Evolutionary conservation across 169 alveolate genomes (phyloP).

Genomic region (Plasmodium adleri): DNA sequence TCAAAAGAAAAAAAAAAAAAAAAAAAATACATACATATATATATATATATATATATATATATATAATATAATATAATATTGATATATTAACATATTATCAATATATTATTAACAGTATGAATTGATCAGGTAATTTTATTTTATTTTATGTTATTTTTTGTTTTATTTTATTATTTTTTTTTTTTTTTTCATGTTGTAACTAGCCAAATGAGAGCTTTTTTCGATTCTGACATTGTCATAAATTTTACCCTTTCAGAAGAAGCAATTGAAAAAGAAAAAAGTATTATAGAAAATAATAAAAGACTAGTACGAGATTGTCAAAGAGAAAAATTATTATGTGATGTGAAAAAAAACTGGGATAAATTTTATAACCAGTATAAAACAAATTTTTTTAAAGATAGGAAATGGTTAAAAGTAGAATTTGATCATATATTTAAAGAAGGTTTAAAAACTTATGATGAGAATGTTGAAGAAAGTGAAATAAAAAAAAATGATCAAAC

Average conservation of each 20-base stretch:
- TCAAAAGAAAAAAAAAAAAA: too few species aligned
- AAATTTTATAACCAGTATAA: slow-evolving; percentile 92
- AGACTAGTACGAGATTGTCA: slow-evolving; percentile 47
- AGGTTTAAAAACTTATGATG: slow-evolving; percentile 39
- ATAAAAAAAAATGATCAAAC: slow-evolving; percentile 4
- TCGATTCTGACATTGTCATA: slow-evolving; percentile 74
- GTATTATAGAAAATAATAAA: slow-evolving; percentile 52
- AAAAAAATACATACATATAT: too few species aligned
- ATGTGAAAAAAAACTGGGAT: slow-evolving; percentile 92
- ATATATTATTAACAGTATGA: too few species aligned
- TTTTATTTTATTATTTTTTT: slow-evolving; percentile 6
- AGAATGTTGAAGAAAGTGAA: slow-evolving; percentile 32
- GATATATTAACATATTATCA: too few species aligned
- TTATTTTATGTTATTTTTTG: too few species aligned
- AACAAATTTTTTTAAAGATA: slow-evolving; percentile 92
- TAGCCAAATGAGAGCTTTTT: slow-evolving; percentile 52
- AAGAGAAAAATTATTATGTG: slow-evolving; percentile 84
- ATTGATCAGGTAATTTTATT: too few species aligned
- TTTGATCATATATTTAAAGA: slow-evolving; percentile 86
- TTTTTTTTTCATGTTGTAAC: neutral
- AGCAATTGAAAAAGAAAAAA: slow-evolving; percentile 58
- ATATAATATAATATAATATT: too few species aligned
- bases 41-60: too few species aligned
- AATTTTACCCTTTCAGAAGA: slow-evolving; percentile 72
- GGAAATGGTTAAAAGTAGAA: slow-evolving; percentile 93